Percentiles rank a stretch among this genome's conserved stretches.
phyloP scores from a whole-genome alignment of 2,329 filamentous ascomycete species.

The Emericellopsis atlantica region DNA sequence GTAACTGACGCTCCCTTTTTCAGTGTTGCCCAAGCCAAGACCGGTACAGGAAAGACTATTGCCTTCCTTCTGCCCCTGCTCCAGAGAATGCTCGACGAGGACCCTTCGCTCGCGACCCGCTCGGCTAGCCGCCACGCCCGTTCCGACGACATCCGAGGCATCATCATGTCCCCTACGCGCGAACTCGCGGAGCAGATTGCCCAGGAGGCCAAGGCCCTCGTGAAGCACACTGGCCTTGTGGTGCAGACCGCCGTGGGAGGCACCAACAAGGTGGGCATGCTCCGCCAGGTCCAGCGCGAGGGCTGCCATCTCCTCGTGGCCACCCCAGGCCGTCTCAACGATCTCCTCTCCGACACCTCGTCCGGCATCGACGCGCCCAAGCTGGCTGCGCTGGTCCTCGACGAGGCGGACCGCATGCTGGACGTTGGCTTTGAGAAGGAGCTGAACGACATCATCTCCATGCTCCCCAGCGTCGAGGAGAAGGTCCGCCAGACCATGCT shows the following conservation, averaged over 20 bases:
- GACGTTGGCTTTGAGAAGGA: constrained; percentile 76
- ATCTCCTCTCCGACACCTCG: constrained; percentile 57
- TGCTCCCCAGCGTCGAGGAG: constrained; percentile 49
- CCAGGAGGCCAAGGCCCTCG: constrained; percentile 62
- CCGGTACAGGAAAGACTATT: constrained; percentile 91
- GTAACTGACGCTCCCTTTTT: constrained; percentile 3
- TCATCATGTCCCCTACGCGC: constrained; percentile 68
- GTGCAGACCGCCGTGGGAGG: constrained; percentile 80
- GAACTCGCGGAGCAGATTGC: constrained; percentile 75
- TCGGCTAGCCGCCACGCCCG: constrained; percentile 19
- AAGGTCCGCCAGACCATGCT: constrained; percentile 80
- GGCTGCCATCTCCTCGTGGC: constrained; percentile 86
- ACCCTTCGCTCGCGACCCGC: constrained; percentile 45
- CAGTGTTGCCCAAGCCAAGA: constrained; percentile 87
- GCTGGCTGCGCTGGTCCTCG: constrained; percentile 85
- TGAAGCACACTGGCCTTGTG: constrained; percentile 49
- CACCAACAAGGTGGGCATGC: constrained; percentile 60
- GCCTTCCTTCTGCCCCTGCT: constrained; percentile 82
- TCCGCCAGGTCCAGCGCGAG: constrained; percentile 53
- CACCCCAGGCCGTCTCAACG: constrained; percentile 78
- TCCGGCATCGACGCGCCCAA: constrained; percentile 59
- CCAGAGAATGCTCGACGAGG: constrained; percentile 59
- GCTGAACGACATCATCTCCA: constrained; percentile 44
- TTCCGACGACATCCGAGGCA: constrained; percentile 51
- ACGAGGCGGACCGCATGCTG: constrained; percentile 96